Base-by-base conservation (phyloP, 192 early-diverging fungal species). In the Pilaira anomala region DNA sequence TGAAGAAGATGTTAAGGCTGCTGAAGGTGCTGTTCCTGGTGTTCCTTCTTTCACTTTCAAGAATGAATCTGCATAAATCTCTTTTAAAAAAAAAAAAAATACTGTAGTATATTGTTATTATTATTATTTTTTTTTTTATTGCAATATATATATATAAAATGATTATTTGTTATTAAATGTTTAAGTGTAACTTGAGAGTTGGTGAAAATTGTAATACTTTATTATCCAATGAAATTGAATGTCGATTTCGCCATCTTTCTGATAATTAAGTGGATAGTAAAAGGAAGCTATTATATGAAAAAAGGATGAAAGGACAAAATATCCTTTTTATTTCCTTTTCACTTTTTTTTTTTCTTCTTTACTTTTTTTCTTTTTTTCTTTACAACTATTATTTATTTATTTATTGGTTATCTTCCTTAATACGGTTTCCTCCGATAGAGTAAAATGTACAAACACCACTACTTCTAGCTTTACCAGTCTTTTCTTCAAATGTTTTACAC, bases 401-500 rank as follows among this genome's bases (percentile, higher is more conserved):
- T 49, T 21, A 26, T 12, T 51, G 46, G 26, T 54, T 28, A n/a
- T 13, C 26, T 16, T 33, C 8, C 8, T 25, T 26, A 54, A 63
- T 65, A 78, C 36, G 63, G 45, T 33, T 66, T 39, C 86, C 86
- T n/a, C 63, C 36, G 25, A 76, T 69, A n/a, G 85, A 85, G 61
- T 79, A 89, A 71, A 85, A 90, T 6, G 80, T 67, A 50, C 83
- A 86, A 36, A 79, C 69, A 19, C 85, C 85, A 26, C 80, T 80
- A 22, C 73, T 74, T 12, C 87, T 73, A 2, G 83, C 76, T 28
- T 58, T 66, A n/a, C 91, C 91, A 0, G 91, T 94, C 1, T 61
- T 50, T 65, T 92, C 89, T 52, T 91, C 84, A 71, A 93, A 97
- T 11, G 88, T 92, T 63, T 86, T 88, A 78, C 93, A 95, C 36